Conservation (phyloP, 306 rosid genomes). For the Gleditsia sinensis region DNA sequence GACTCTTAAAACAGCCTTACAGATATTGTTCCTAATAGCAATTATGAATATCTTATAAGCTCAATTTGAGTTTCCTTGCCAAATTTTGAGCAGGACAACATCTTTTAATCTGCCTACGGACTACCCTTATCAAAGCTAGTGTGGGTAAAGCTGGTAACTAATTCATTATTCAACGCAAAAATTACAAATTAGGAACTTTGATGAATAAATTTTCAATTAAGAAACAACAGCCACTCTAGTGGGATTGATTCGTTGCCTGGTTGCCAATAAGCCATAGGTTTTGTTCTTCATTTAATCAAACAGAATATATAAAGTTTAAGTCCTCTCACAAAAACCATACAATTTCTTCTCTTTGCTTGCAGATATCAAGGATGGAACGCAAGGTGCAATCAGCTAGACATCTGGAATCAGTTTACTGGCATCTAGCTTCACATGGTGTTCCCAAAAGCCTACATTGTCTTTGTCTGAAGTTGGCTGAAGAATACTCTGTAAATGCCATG, state of each 20-base stretch:
- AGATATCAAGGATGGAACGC: slow-evolving; percentile 81
- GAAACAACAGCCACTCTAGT: too few species aligned
- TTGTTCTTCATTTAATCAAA: background rate
- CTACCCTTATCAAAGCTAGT: too few species aligned
- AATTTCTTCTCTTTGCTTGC: slow-evolving; percentile 39
- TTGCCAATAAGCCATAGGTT: slow-evolving; percentile 13
- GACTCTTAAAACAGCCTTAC: background rate
- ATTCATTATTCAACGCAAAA: too few species aligned
- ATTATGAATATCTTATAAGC: background rate
- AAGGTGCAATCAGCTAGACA: slow-evolving; percentile 73
- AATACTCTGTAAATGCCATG: slow-evolving; percentile 75
- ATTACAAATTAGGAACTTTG: too few species aligned
- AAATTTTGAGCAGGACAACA: background rate
- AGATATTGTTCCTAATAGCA: background rate
- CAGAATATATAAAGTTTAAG: background rate
- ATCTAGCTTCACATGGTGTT: slow-evolving; percentile 88
- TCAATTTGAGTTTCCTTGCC: background rate
- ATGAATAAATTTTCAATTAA: too few species aligned
- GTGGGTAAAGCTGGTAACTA: too few species aligned
- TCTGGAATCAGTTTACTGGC: slow-evolving; percentile 80
- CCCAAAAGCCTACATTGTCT: slow-evolving; percentile 84
- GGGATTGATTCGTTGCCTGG: background rate
- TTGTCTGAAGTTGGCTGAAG: slow-evolving; percentile 83
- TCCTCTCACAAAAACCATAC: slow-evolving; percentile 11
- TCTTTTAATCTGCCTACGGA: background rate